Base-by-base conservation (phyloP, 2,329 filamentous ascomycete species). In the Phyllosticta citrichinensis region DNA sequence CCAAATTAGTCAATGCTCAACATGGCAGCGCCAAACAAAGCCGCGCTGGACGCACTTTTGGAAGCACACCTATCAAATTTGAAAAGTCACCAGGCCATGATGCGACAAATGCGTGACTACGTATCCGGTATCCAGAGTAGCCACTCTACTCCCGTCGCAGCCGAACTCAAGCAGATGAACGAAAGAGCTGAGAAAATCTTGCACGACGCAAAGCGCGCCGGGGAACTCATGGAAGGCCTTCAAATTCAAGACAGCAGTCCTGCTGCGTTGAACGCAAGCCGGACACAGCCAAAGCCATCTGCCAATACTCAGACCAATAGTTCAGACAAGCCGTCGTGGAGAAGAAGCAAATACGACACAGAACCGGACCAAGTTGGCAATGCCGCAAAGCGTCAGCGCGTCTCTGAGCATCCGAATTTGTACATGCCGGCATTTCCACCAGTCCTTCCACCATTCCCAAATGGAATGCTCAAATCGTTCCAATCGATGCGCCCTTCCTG, bases 41-140 rank as follows among this genome's bases (percentile, higher is more conserved):
- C 59, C 1, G 40, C 50, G 59, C 54, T 47, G 40, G 17, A 50
- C 25, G 35, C 55, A 25, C 54, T 61, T 20, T 30, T 57, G 14
- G 59, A 57, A 12, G 56, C 59, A 1, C 59, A 61, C 47, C 54
- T 61, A 25, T 54, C 59, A 19, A 61, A 56, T n/a, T 50, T 61
- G 1, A 54, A 55, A 30, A 57, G 47, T 30, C 59, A 61, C 22
- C 59, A 55, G 47, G 59, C 59, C 19, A 50, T 61, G 14, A 47
- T 61, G 12, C 20, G 52, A 3, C 52, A 53, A 24, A 53, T 53
- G 20, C 40, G 40, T n/a, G 58, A 60, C 52, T 54, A 60, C 20
- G 11, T 60, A 12, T 19, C 52, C 20, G 50, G 30, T 20, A 17
- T 61, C 19, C 33, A 56, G 14, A 50, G 27, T 5, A 19, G 17